Base-by-base conservation (phyloP, 192 early-diverging fungal species). In the Backusella sp. region DNA sequence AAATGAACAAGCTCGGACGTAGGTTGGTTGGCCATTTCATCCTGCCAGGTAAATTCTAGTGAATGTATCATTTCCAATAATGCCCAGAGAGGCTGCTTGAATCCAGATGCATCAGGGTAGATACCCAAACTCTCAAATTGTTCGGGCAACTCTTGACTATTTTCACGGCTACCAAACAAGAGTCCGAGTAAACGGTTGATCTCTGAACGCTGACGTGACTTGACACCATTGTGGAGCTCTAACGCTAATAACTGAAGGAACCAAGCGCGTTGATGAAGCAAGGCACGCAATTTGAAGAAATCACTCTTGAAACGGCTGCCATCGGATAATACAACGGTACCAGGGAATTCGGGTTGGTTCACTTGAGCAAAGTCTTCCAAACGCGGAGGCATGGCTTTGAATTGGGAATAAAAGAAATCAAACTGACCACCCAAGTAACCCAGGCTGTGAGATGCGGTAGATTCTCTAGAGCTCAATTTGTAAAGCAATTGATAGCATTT, bases 401-500 rank as follows among this genome's bases (percentile, higher is more conserved):
- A 82, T 82, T 92, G 93, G 35, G 79, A 85, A 71, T 85, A 90
- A 74, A 95, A 90, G 79, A 95, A 96, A 70, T 95, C 91, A 39
- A 37, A 39, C 21, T 83, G 83, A 9, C 87, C 91, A 15, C 98
- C 90, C 44, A 99, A 88, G 79, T 91, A 95, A 23, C 92, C 87
- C 85, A 94, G 87, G 0, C 92, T 94, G 4, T 88, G 78, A 26
- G 86, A 80, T 17, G 92, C 89, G 0, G 94, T 97, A 19, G 85
- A 78, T 0, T 87, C 74, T 74, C 93, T 90, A 0, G 88, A 79
- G 81, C 95, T 96, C 30, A 99, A 90, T 32, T 84, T 84, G 78
- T 95, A 95, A 8, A 99, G 77, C 49, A 99, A 85, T 65, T 94
- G 91, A 79, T 93, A 96, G 80, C 97, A 98, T 72, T 92, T 91